Evolutionary conservation across 2,329 filamentous ascomycete species (phyloP), one percentile per base, ranked within the genome.

Genomic region (Aspergillus terreus): DNA sequence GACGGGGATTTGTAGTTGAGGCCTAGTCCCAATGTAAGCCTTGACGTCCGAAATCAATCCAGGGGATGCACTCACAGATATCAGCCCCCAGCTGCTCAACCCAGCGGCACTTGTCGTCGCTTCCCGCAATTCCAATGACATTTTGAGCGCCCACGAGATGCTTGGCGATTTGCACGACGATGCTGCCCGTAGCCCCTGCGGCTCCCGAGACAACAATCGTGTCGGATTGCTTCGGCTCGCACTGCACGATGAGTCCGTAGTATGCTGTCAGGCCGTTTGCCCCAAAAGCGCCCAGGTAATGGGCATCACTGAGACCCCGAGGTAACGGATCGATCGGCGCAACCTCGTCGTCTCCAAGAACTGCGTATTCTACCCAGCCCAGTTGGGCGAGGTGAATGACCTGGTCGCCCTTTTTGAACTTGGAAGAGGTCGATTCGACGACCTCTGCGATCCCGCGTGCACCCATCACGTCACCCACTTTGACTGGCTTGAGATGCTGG

Each of bases 141-240:
- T 47, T 56, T 10, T 35, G 38, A 41, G 52, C 54, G 14, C 53
- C 55, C 21, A 61, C 42, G 10, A 59, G 50, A 42, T 78, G 69
- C 62, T 78, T 78, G 4, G 78, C 79, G 55, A 82, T 77, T 64
- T 82, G 79, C 5, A 80, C 76, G 1, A 71, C 77, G 64, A 78
- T 73, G 44, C 63, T 69, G 1, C 77, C 77, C 1, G 74, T 77
- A 7, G 76, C 76, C 2, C 76, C 76, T 1, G 77, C 77, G 1
- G 77, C 77, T 2, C 74, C 75, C 30, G 71, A 75, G 6, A 79
- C 64, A n/a, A 79, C 75, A 23, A 78, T 60, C 4, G 71, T 71
- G 50, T 78, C 70, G 3, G 68, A 70, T 19, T 17, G 4, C 17
- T 42, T 42, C 5, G 40, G 17, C 17, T 42, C 40, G 4, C 17